Evolutionary conservation across 164 flowering plant species (phyloP).

Genomic region (Vitis rotundifolia): DNA sequence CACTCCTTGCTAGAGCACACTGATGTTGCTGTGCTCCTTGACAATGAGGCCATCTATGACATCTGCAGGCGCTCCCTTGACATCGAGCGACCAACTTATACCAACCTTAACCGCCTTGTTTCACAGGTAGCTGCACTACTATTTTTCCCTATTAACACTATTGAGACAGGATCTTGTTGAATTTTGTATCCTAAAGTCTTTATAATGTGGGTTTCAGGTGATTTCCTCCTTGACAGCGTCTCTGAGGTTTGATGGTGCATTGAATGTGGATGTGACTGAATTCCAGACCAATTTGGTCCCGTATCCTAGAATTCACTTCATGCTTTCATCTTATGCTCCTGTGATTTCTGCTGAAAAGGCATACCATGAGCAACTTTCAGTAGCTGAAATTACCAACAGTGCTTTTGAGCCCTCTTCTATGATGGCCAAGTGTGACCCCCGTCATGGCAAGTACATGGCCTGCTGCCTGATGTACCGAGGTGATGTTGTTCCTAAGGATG

Average conservation of each 20-base stretch:
- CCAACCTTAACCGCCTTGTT: constrained; percentile 60
- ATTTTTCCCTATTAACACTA: no score
- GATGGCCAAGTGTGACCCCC: constrained; percentile 76
- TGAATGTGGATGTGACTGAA: constrained; percentile 63
- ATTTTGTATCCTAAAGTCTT: neutral
- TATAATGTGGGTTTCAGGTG: constrained; percentile 33
- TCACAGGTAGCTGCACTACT: constrained; percentile 44
- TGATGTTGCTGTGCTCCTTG: constrained; percentile 68
- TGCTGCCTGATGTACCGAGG: constrained; percentile 75
- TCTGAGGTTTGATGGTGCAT: constrained; percentile 66
- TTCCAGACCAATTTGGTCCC: constrained; percentile 70
- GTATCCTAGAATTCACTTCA: constrained; percentile 69
- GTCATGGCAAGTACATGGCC: constrained; percentile 73
- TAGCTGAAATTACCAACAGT: constrained; percentile 67
- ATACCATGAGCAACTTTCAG: constrained; percentile 63
- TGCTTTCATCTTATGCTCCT: constrained; percentile 75
- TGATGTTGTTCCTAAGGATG: constrained; percentile 73
- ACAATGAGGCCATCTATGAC: constrained; percentile 80
- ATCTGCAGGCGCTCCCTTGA: constrained; percentile 78
- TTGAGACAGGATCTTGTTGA: neutral
- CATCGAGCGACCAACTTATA: constrained; percentile 68
- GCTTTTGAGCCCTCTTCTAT: constrained; percentile 65
- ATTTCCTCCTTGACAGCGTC: constrained; percentile 66
- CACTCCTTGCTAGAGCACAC: constrained; percentile 83
- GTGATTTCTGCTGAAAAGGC: constrained; percentile 68